phyloP scores from a whole-genome alignment of 2,329 filamentous ascomycete species.

The Apiospora koreana region DNA sequence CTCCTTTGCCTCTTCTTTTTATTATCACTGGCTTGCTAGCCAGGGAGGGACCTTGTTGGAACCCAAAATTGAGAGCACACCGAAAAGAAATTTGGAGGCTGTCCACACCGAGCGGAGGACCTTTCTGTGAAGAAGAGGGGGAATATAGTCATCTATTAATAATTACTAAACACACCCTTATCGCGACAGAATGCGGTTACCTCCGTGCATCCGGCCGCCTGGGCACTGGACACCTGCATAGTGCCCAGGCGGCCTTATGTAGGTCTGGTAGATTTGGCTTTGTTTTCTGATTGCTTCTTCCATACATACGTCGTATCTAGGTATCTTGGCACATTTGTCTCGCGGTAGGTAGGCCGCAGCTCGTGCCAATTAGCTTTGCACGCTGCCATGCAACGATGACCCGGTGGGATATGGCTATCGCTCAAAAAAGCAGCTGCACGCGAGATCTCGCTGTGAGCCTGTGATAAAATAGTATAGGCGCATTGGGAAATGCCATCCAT shows the following conservation, averaged over 20 bases:
- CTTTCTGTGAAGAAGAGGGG: neutral
- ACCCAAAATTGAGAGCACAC: neutral
- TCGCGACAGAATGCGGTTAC: neutral
- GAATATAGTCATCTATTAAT: constrained; percentile 1
- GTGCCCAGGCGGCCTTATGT: neutral
- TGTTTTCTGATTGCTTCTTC: neutral
- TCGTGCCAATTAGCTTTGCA: constrained; percentile 3
- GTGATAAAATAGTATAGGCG: neutral
- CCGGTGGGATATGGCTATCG: neutral
- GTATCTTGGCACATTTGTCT: constrained; percentile 3
- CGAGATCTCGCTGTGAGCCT: neutral
- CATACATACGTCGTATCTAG: constrained; percentile 1
- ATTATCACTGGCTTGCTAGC: neutral
- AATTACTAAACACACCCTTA: constrained; percentile 8
- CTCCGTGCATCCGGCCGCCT: constrained; percentile 4
- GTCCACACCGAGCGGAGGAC: neutral
- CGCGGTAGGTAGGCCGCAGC: neutral
- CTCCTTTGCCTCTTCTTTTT: neutral
- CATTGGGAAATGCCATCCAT: neutral
- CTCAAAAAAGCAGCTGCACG: neutral
- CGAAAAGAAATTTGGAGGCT: neutral
- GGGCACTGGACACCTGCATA: neutral
- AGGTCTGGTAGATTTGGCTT: neutral
- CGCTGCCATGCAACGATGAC: neutral
- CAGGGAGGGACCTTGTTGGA: neutral